phyloP scores from a whole-genome alignment of 495 filamentous ascomycete genomes.

The Neurospora africana region DNA sequence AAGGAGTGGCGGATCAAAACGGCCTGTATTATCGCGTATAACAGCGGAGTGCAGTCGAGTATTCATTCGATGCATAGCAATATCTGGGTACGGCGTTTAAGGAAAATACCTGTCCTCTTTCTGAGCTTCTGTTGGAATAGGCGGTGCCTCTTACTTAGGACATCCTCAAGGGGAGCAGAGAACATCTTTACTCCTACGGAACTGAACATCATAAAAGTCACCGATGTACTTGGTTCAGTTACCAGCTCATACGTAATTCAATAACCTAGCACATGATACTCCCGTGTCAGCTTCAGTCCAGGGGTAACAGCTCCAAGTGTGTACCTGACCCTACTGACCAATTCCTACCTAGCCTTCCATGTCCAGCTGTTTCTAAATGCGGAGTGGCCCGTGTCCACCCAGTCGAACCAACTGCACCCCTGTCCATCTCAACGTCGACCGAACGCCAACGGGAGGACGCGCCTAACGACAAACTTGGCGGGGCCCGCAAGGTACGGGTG shows the following conservation, averaged over 20 bases:
- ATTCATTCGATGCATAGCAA: not conserved
- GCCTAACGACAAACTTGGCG: not conserved
- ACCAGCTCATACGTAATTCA: not conserved
- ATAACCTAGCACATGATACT: not conserved
- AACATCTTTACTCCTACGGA: not conserved
- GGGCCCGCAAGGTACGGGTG: not conserved
- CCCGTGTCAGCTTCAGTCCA: not conserved
- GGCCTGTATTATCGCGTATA: not conserved
- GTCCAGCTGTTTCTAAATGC: not conserved
- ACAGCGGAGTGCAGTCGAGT: not conserved
- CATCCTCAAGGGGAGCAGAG: not conserved
- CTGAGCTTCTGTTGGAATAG: not conserved
- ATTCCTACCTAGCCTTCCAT: not conserved
- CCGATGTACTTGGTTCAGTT: not conserved
- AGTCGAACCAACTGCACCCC: not conserved
- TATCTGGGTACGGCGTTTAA: not conserved
- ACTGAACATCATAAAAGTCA: not conserved
- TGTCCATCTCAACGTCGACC: not conserved
- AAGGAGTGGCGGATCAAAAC: not conserved
- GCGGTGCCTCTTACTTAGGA: not conserved
- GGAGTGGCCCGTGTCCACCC: not conserved
- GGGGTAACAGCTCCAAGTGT: not conserved
- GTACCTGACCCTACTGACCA: not conserved
- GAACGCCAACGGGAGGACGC: not conserved
- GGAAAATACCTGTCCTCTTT: not conserved